Conservation (phyloP, 2,329 filamentous ascomycete species). For the Ophiostoma quercus region DNA sequence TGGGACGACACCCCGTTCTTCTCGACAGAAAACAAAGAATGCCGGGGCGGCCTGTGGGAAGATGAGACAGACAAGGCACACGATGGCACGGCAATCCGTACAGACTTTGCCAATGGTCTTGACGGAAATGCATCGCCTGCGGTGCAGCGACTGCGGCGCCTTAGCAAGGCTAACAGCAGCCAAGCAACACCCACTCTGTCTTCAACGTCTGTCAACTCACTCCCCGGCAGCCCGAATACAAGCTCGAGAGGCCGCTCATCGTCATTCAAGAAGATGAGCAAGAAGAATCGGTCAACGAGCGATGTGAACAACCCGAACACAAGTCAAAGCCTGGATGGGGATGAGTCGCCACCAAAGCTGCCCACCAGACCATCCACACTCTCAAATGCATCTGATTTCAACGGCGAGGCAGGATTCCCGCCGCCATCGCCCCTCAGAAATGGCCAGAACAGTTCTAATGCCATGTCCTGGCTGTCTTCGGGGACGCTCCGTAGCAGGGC, state of each 20-base stretch:
- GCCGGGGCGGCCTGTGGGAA: conserved; percentile 79
- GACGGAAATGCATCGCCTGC: conserved; percentile 35
- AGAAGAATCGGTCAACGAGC: conserved; percentile 40
- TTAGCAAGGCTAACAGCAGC: conserved; percentile 54
- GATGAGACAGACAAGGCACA: conserved; percentile 42
- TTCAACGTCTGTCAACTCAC: conserved; percentile 43
- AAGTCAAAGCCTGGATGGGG: conserved; percentile 29
- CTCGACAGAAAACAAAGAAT: conserved; percentile 68
- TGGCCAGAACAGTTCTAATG: conserved; percentile 35
- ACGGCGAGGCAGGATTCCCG: not conserved
- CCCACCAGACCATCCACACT: conserved; percentile 39
- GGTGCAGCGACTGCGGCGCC: conserved; percentile 37
- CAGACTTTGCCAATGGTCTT: conserved; percentile 36
- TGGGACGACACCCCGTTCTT: conserved; percentile 96
- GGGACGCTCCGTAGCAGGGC: conserved; percentile 43
- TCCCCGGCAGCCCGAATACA: conserved; percentile 25
- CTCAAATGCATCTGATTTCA: not conserved
- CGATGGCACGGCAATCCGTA: conserved; percentile 16
- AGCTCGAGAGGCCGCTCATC: not conserved
- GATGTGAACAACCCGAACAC: conserved; percentile 29
- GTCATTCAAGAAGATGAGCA: conserved; percentile 28
- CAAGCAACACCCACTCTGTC: conserved; percentile 35
- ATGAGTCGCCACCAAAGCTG: conserved; percentile 43
- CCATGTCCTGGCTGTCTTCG: conserved; percentile 64
- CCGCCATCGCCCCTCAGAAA: conserved; percentile 53